Conservation (phyloP, 2,329 filamentous ascomycete genomes). For the Botrytis cinerea region DNA sequence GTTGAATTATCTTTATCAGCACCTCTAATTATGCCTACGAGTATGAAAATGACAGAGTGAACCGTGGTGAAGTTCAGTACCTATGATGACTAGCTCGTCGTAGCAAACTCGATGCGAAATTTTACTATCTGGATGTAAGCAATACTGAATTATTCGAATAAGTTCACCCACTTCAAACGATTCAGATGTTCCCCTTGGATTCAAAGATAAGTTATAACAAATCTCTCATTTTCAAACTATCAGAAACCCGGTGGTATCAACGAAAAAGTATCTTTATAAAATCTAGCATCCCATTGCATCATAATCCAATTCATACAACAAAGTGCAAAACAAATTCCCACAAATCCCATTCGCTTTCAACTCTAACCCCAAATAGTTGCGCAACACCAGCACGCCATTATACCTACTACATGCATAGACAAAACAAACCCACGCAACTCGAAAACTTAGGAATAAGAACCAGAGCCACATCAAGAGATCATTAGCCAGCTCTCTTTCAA, state of each 20-base stretch:
- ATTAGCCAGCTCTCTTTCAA: not conserved
- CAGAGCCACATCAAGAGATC: not conserved
- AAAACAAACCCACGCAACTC: not conserved
- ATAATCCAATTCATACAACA: not conserved
- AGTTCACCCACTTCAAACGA: not conserved
- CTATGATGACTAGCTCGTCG: not conserved
- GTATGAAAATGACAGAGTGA: not conserved
- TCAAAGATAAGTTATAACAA: not conserved
- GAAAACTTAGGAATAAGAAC: not conserved
- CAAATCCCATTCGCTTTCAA: not conserved
- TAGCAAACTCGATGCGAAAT: not conserved
- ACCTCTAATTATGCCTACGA: not conserved
- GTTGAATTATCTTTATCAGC: not conserved
- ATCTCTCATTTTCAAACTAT: not conserved
- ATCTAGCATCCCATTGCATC: not conserved
- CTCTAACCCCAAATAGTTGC: fast-evolving
- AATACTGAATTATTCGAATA: not conserved
- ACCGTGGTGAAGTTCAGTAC: not conserved
- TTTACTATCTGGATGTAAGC: not conserved
- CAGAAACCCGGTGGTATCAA: not conserved
- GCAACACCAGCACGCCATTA: not conserved
- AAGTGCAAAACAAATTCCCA: not conserved
- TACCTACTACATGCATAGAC: not conserved
- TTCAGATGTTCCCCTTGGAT: not conserved
- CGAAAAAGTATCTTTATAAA: not conserved